Conservation (phyloP, 225 moss, liverwort and hornwort species). For the Neckera pumila region DNA sequence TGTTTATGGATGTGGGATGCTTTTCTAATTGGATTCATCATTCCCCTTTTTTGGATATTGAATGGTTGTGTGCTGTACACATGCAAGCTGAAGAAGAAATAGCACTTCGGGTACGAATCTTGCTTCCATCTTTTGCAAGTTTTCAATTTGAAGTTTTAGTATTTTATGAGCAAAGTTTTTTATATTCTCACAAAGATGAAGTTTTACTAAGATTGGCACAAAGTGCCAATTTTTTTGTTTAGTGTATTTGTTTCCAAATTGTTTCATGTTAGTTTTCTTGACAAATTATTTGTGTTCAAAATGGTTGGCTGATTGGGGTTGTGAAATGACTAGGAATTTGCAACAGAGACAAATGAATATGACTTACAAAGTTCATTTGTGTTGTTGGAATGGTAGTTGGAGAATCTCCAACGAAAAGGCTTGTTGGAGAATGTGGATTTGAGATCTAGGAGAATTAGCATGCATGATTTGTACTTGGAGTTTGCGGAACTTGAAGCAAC, state of each 20-base stretch:
- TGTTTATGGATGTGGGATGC: neutral
- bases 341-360: neutral
- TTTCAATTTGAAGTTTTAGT: rapidly evolving
- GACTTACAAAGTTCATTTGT: neutral
- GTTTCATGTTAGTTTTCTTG: neutral
- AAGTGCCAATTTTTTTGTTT: neutral
- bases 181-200: rapidly evolving
- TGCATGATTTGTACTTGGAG: neutral
- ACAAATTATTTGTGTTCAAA: too few species aligned
- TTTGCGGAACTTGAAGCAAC: neutral
- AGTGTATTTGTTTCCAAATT: too few species aligned
- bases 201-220: too few species aligned
- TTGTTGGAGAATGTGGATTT: neutral
- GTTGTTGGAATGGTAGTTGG: neutral
- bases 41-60: rapidly evolving
- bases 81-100: neutral
- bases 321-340: neutral
- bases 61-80: neutral
- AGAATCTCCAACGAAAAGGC: neutral
- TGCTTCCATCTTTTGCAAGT: neutral
- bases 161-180: neutral
- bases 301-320: neutral
- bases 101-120: rapidly evolving
- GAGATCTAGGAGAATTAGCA: neutral
- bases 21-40: rapidly evolving